Evolutionary conservation across 345 rosid genomes (phyloP).

Genomic region (Acer negundo): DNA sequence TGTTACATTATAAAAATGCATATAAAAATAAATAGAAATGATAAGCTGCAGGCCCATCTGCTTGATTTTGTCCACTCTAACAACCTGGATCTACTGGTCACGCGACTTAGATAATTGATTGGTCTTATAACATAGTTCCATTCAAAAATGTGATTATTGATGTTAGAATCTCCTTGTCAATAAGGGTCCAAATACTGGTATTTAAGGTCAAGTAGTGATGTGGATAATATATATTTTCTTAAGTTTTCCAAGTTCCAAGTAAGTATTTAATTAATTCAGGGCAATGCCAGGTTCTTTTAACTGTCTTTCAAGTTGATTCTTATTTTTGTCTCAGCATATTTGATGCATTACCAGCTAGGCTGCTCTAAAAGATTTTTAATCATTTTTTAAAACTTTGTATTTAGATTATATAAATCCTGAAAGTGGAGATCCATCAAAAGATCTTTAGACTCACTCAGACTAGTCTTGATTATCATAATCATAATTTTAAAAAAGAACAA

Average conservation of each 20-base stretch:
- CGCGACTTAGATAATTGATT: too few species aligned
- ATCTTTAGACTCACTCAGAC: too few species aligned
- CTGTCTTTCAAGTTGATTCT: not conserved
- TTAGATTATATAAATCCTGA: too few species aligned
- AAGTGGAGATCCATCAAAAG: constrained; percentile 18
- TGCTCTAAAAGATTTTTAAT: not conserved
- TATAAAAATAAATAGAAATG: too few species aligned
- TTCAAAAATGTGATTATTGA: too few species aligned
- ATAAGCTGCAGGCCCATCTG: too few species aligned
- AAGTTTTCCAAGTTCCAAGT: not conserved
- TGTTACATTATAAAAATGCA: too few species aligned
- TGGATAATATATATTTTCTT: not conserved
- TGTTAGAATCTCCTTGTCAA: too few species aligned
- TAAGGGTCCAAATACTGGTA: not conserved
- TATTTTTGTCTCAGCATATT: not conserved
- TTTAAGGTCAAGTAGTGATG: not conserved
- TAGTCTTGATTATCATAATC: not conserved
- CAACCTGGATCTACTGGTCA: too few species aligned
- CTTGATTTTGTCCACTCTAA: too few species aligned
- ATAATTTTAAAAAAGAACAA: not conserved
- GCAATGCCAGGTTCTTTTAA: not conserved
- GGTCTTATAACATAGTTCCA: too few species aligned
- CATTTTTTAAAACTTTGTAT: too few species aligned
- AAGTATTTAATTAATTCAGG: not conserved
- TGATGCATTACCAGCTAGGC: constrained; percentile 7